phyloP scores from a whole-genome alignment of 768 basidiomycete species.

The Boletus reticulatus region DNA sequence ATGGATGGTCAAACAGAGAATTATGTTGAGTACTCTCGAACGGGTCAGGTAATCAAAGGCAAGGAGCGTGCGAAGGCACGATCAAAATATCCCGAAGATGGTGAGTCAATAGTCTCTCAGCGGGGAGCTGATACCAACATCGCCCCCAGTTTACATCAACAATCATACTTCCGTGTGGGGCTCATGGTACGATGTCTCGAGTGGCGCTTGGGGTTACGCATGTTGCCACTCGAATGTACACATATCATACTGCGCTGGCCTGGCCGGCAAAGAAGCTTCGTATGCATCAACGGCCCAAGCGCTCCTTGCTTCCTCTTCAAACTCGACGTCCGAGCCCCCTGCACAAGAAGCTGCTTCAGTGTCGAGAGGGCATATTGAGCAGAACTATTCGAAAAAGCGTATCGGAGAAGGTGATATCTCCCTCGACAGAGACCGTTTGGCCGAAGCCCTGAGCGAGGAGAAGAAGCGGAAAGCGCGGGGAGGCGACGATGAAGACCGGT shows the following conservation, averaged over 20 bases:
- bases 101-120: slow-evolving; percentile 41
- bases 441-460: slow-evolving; percentile 72
- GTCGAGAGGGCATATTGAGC: slow-evolving; percentile 47
- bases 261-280: slow-evolving; percentile 77
- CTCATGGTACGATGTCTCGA: slow-evolving; percentile 79
- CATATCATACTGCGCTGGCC: slow-evolving; percentile 88
- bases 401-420: slow-evolving; percentile 80
- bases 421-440: slow-evolving; percentile 67
- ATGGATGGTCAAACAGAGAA: slow-evolving; percentile 95
- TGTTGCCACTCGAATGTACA: slow-evolving; percentile 91
- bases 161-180: slow-evolving; percentile 99
- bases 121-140: not conserved
- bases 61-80: slow-evolving; percentile 81
- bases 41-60: slow-evolving; percentile 90
- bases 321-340: slow-evolving; percentile 25
- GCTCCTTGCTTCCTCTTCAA: slow-evolving; percentile 49
- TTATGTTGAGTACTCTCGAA: slow-evolving; percentile 94
- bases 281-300: slow-evolving; percentile 72
- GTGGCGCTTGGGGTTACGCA: slow-evolving; percentile 85
- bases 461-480: slow-evolving; percentile 71
- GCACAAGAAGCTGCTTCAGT: slow-evolving; percentile 32
- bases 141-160: slow-evolving; percentile 69
- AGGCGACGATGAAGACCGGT: slow-evolving; percentile 51
- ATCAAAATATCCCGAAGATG: slow-evolving; percentile 97
- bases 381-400: slow-evolving; percentile 76